phyloP scores from a whole-genome alignment of 257 asterid genomes.

The Solanum bulbocastanum region DNA sequence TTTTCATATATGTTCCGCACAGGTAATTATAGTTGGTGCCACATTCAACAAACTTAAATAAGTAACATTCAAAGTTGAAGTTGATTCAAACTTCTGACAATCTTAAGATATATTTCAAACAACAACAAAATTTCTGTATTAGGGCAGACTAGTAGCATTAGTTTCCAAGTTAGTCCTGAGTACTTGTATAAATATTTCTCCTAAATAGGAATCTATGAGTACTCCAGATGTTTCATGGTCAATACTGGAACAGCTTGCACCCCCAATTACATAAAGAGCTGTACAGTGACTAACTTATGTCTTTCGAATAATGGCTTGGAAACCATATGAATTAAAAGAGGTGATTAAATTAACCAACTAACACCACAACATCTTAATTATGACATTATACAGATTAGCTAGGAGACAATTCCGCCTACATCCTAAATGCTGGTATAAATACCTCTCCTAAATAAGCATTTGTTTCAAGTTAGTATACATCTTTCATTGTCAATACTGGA shows the following conservation, averaged over 20 bases:
- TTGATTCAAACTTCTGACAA: not conserved
- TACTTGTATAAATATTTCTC: not conserved
- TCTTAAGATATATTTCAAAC: not conserved
- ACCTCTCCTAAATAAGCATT: not conserved
- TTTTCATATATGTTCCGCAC: not conserved
- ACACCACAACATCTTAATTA: not conserved
- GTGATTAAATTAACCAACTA: not conserved
- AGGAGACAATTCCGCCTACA: not conserved
- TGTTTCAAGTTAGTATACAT: not conserved
- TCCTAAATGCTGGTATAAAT: not conserved
- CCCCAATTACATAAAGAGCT: not conserved
- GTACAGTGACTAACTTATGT: not conserved
- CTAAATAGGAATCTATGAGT: not conserved
- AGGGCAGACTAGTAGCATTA: not conserved
- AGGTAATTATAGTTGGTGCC: not conserved
- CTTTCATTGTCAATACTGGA: not conserved
- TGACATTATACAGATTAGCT: not conserved
- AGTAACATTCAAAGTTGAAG: not conserved
- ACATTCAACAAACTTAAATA: not conserved
- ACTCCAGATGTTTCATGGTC: not conserved
- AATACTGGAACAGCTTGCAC: not conserved
- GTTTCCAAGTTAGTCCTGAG: not conserved
- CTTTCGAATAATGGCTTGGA: not conserved
- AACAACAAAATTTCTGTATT: not conserved
- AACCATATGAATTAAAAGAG: not conserved